Percentiles rank a stretch among this genome's conserved stretches.
Conservation (phyloP, 2,329 filamentous ascomycete species). For the Elsinoe perseae region DNA sequence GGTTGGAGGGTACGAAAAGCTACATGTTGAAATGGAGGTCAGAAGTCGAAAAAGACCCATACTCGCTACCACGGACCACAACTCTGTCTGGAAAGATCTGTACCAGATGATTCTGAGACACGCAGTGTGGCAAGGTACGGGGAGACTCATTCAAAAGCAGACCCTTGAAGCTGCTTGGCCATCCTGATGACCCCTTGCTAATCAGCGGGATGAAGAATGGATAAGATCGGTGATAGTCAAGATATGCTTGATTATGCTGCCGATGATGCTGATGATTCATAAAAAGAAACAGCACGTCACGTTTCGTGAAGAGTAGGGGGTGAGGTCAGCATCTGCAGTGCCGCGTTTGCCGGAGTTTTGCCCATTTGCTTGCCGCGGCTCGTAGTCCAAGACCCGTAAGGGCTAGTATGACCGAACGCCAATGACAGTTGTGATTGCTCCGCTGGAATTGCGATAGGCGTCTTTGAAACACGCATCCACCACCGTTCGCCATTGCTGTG, state of each 20-base stretch:
- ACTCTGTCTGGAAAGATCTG: conserved; percentile 1
- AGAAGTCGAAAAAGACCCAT: background rate
- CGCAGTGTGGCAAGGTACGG: background rate
- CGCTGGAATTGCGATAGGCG: background rate
- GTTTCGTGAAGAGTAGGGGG: background rate
- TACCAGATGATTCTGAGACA: conserved; percentile 3
- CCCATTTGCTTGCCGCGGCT: background rate
- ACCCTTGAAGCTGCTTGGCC: background rate
- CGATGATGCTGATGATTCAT: background rate
- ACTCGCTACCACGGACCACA: background rate
- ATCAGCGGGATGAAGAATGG: background rate
- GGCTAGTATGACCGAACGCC: background rate
- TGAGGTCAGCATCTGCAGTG: background rate
- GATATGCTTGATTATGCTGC: conserved; percentile 4
- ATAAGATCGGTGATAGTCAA: background rate
- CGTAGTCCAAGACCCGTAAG: background rate
- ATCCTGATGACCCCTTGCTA: background rate
- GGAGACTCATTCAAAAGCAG: background rate
- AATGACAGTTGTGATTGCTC: background rate
- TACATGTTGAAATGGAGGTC: background rate
- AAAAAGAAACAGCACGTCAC: conserved; percentile 4
- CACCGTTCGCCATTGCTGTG: background rate
- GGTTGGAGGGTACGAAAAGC: background rate
- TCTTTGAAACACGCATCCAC: background rate
- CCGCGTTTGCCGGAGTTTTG: conserved; percentile 4